These are phyloP conservation scores for Phytophthora europaea DNA, from an alignment of 352 stramenopile genomes.

Conservation along the genomic window DNA sequence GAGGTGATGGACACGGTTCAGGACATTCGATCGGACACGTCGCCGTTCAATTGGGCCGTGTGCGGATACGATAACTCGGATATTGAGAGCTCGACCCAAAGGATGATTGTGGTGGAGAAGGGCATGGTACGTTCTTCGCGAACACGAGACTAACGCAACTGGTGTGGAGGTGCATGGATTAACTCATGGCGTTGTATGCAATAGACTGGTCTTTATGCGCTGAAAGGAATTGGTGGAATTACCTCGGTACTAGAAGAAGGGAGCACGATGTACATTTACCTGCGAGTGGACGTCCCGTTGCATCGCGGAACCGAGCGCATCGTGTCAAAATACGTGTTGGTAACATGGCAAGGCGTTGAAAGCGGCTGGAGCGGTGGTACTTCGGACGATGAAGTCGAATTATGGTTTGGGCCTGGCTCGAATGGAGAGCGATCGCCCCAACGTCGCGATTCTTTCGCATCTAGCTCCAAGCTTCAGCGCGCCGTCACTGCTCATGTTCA, in stretches of 20 bases:
- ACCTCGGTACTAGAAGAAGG: slow-evolving; percentile 75
- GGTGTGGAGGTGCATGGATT: neutral
- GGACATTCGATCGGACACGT: slow-evolving; percentile 84
- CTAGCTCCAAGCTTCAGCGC: slow-evolving; percentile 82
- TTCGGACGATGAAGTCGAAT: slow-evolving; percentile 79
- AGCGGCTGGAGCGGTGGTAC: slow-evolving; percentile 57
- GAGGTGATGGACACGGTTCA: slow-evolving; percentile 77
- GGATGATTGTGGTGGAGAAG: slow-evolving; percentile 85
- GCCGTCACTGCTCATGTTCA: slow-evolving; percentile 84
- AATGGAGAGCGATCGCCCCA: slow-evolving; percentile 51
- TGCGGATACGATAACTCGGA: slow-evolving; percentile 82
- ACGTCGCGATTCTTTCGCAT: slow-evolving; percentile 56
- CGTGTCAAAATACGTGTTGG: slow-evolving; percentile 90
- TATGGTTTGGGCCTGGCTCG: slow-evolving; percentile 62
- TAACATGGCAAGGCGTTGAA: slow-evolving; percentile 85
- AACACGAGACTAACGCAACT: neutral
- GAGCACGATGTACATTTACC: slow-evolving; percentile 91
- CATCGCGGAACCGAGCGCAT: slow-evolving; percentile 84
- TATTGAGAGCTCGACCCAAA: slow-evolving; percentile 64
- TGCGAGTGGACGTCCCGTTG: slow-evolving; percentile 88
- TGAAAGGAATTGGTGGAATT: slow-evolving; percentile 89
- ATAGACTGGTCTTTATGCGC: slow-evolving; percentile 81
- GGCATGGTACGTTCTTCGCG: slow-evolving; percentile 69
- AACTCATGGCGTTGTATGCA: slow-evolving; percentile 12
- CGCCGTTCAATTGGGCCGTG: slow-evolving; percentile 89